phyloP scores from a whole-genome alignment of 306 rosid genomes.

The Cucurbita argyrosperma region DNA sequence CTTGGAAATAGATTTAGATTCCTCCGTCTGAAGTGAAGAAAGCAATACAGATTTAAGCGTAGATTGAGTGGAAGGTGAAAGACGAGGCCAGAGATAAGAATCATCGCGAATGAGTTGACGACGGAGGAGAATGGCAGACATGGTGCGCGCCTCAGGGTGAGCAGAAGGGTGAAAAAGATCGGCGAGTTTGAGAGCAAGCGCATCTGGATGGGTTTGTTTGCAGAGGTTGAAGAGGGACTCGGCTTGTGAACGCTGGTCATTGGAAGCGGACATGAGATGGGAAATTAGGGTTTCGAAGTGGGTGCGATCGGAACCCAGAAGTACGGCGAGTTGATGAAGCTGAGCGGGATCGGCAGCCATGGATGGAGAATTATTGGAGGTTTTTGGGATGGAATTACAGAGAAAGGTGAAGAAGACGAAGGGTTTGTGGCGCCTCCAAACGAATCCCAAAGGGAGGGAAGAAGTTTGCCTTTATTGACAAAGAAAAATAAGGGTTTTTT shows the following conservation, averaged over 20 bases:
- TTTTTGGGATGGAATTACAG: background rate
- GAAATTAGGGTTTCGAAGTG: conserved; percentile 80
- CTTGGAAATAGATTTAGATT: conserved; percentile 63
- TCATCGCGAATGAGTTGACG: conserved; percentile 89
- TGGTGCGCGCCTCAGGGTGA: conserved; percentile 71
- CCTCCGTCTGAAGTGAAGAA: conserved; percentile 55
- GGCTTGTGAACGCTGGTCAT: conserved; percentile 81
- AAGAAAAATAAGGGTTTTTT: background rate
- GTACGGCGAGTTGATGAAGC: conserved; percentile 65
- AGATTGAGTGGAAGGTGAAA: conserved; percentile 45
- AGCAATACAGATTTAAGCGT: conserved; percentile 60
- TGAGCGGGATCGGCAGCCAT: conserved; percentile 71
- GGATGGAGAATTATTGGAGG: conserved; percentile 11
- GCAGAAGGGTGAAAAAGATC: conserved; percentile 63
- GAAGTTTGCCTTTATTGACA: background rate
- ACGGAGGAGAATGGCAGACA: conserved; percentile 93
- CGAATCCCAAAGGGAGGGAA: background rate
- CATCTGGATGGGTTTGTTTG: conserved; percentile 80
- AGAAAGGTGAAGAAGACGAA: background rate
- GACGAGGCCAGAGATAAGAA: conserved; percentile 79
- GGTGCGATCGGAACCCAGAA: conserved; percentile 69
- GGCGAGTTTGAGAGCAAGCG: conserved; percentile 65
- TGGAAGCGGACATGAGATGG: conserved; percentile 81
- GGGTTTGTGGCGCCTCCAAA: conserved; percentile 6
- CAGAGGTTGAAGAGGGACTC: conserved; percentile 87